Conservation (phyloP, 805 yeast species). For the Maudiozyma barnettii region DNA sequence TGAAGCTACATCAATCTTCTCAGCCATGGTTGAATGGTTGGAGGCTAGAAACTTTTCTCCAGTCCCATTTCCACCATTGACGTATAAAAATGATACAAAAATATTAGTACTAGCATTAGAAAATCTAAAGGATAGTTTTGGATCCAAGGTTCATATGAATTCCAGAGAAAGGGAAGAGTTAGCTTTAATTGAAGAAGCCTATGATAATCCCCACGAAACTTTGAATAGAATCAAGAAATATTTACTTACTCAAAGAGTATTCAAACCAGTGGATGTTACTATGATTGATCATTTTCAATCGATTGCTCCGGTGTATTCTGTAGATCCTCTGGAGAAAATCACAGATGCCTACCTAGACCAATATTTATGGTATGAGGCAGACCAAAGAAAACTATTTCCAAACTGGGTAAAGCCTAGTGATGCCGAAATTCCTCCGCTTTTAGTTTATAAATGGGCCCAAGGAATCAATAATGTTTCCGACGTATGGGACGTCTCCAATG, state of each 20-base stretch:
- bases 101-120: constrained; percentile 83
- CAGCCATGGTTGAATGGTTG: constrained; percentile 85
- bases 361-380: constrained; percentile 93
- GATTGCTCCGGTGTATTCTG: constrained; percentile 73
- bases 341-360: constrained; percentile 95
- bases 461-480: constrained; percentile 71
- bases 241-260: constrained; percentile 78
- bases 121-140: constrained; percentile 70
- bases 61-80: constrained; percentile 86
- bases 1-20: constrained; percentile 80
- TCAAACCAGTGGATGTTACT: constrained; percentile 77
- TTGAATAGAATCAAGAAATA: constrained; percentile 74
- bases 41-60: constrained; percentile 76
- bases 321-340: constrained; percentile 89
- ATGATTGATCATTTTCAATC: constrained; percentile 88
- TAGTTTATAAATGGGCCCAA: constrained; percentile 90
- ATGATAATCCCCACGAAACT: constrained; percentile 93
- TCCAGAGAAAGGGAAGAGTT: constrained; percentile 86
- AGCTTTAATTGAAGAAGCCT: constrained; percentile 90
- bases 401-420: constrained; percentile 95
- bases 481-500: constrained; percentile 71
- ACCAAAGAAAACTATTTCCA: constrained; percentile 78
- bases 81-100: constrained; percentile 90
- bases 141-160: constrained; percentile 66
- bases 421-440: constrained; percentile 81